These are phyloP conservation scores for Cryptococcus sp. DNA, from an alignment of 1,284 basidiomycete genomes.

Conservation along the genomic window DNA sequence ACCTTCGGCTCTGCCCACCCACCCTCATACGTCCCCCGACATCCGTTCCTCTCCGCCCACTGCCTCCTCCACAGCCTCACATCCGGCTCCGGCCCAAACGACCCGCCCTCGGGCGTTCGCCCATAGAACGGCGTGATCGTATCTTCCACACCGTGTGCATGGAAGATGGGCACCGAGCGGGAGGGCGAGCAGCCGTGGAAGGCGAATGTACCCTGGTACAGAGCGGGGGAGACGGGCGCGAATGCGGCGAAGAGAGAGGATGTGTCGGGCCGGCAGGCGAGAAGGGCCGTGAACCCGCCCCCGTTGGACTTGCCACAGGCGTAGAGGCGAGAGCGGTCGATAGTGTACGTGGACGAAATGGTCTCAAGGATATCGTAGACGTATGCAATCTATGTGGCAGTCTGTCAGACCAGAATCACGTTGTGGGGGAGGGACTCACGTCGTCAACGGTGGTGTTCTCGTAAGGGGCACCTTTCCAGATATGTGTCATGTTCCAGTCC, in stretches of 20 bases:
- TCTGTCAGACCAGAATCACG: background rate
- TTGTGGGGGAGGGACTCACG: constrained; percentile 15
- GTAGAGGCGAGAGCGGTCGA: constrained; percentile 21
- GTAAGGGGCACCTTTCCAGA: constrained; percentile 29
- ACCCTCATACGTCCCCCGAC: constrained; percentile 1
- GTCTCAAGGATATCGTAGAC: constrained; percentile 25
- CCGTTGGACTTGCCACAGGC: constrained; percentile 33
- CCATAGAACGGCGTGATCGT: constrained; percentile 25
- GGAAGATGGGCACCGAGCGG: constrained; percentile 23
- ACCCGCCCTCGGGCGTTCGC: constrained; percentile 11
- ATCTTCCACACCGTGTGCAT: constrained; percentile 26
- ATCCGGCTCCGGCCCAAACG: constrained; percentile 20
- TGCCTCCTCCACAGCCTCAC: constrained; percentile 21
- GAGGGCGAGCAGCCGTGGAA: constrained; percentile 24
- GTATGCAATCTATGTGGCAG: constrained; percentile 23
- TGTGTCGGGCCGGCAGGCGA: constrained; percentile 26
- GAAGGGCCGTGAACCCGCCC: constrained; percentile 22
- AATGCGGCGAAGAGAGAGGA: constrained; percentile 29
- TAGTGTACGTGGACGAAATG: constrained; percentile 17
- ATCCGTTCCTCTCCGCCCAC: constrained; percentile 26
- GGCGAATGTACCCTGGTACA: constrained; percentile 22
- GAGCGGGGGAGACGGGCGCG: constrained; percentile 26
- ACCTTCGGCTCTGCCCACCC: background rate
- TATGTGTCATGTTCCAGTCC: constrained; percentile 22
- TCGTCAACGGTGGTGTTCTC: constrained; percentile 30